Evolutionary conservation across 2,329 filamentous ascomycete species (phyloP).

Genomic region (Penicillium sp.): DNA sequence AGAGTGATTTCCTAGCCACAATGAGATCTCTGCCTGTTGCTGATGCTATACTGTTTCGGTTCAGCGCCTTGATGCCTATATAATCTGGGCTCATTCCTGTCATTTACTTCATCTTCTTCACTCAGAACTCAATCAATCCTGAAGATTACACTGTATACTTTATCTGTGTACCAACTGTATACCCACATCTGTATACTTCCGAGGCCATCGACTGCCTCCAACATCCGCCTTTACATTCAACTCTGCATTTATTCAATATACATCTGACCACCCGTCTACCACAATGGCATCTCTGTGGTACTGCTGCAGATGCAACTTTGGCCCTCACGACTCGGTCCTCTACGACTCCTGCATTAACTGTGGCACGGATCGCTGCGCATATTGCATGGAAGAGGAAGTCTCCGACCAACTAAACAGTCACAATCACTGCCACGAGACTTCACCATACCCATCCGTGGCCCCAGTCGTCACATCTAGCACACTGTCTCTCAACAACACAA

Average conservation of each 20-base stretch:
- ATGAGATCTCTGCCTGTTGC: constrained; percentile 8
- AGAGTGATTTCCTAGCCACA: constrained; percentile 9
- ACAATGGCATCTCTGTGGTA: constrained; percentile 29
- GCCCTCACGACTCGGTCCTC: constrained; percentile 27
- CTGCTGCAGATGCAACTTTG: constrained; percentile 33
- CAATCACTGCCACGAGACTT: constrained; percentile 11
- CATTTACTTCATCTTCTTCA: constrained; percentile 10
- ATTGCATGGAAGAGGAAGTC: constrained; percentile 16
- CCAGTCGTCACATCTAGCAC: constrained; percentile 1
- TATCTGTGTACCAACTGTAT: not conserved
- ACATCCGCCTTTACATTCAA: not conserved
- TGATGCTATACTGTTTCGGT: not conserved
- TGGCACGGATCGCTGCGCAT: constrained; percentile 18
- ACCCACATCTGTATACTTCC: not conserved
- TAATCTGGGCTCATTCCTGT: not conserved
- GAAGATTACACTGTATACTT: not conserved
- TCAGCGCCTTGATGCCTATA: constrained; percentile 3
- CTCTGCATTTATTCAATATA: constrained; percentile 1
- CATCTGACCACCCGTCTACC: not conserved
- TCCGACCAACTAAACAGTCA: constrained; percentile 1
- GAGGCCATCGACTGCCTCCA: not conserved
- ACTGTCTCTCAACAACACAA: constrained; percentile 4
- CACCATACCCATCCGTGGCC: constrained; percentile 20
- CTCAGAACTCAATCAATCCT: constrained; percentile 1
- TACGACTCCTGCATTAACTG: constrained; percentile 29